phyloP scores from a whole-genome alignment of 192 early-diverging fungal species.

The Backusella tarrabulga region DNA sequence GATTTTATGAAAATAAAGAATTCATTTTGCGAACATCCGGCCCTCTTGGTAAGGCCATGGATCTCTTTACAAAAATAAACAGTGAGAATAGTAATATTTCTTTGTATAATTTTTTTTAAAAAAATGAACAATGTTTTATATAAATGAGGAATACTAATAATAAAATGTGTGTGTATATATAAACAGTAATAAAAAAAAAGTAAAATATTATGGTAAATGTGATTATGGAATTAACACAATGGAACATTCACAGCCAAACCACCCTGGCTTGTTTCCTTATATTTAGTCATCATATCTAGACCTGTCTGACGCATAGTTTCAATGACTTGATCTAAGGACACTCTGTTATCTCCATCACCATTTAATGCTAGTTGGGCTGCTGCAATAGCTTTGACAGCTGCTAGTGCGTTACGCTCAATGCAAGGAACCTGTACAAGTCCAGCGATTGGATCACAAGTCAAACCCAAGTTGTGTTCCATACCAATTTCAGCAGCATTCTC shows the following conservation, averaged over 20 bases:
- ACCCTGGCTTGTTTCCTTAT: conserved; percentile 95
- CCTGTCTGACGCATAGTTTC: conserved; percentile 94
- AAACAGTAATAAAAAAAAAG: neutral
- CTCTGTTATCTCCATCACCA: conserved; percentile 83
- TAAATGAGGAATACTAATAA: neutral
- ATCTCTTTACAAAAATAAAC: no score
- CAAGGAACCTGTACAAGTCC: conserved; percentile 96
- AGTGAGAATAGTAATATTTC: no score
- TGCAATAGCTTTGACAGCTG: conserved; percentile 92
- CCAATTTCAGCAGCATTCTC: conserved; percentile 96
- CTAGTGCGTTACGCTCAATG: conserved; percentile 92
- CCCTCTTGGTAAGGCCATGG: no score
- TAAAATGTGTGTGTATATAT: neutral
- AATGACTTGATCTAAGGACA: conserved; percentile 90
- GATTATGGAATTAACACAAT: conserved; percentile 41
- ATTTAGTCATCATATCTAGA: conserved; percentile 90
- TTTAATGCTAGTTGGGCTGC: conserved; percentile 93
- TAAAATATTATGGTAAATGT: neutral
- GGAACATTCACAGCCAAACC: conserved; percentile 92
- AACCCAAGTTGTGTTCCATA: conserved; percentile 84
- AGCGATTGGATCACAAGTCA: conserved; percentile 86
- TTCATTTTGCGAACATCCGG: no score
- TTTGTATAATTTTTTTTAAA: no score
- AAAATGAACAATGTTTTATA: no score
- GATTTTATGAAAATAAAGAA: no score